These are phyloP conservation scores for Yarrowia yakushimensis DNA, from an alignment of 805 yeast species.

Conservation along the genomic window DNA sequence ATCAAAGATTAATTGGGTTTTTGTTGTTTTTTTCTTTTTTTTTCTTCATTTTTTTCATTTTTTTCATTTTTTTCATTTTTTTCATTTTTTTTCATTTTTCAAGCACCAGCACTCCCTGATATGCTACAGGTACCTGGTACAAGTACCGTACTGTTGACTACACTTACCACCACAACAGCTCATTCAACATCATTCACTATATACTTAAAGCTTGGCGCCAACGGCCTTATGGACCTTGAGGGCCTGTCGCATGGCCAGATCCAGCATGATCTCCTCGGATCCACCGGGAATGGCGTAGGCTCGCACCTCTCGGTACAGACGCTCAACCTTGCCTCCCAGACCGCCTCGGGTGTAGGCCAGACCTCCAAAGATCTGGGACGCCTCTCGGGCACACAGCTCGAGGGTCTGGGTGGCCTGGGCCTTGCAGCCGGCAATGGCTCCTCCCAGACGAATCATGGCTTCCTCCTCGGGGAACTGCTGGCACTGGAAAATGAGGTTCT, in stretches of 20 bases:
- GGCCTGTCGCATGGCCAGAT: constrained; percentile 42
- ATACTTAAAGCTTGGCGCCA: constrained; percentile 41
- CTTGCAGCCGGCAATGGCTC: constrained; percentile 44
- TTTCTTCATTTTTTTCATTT: too few species aligned
- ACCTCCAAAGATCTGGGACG: constrained; percentile 45
- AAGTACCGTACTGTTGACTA: too few species aligned
- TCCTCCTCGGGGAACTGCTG: constrained; percentile 36
- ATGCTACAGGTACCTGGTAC: too few species aligned
- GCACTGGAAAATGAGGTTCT: constrained; percentile 39
- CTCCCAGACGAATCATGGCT: constrained; percentile 41
- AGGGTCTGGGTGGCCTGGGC: constrained; percentile 43
- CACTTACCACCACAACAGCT: too few species aligned
- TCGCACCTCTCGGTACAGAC: constrained; percentile 45
- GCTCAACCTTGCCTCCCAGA: constrained; percentile 44
- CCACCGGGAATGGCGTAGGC: constrained; percentile 47
- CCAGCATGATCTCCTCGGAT: constrained; percentile 46
- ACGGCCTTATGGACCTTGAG: constrained; percentile 41
- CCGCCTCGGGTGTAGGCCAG: constrained; percentile 45
- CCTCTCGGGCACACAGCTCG: constrained; percentile 45
- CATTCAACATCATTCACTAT: constrained; percentile 7
- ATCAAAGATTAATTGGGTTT: too few species aligned
- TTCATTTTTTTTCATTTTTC: too few species aligned
- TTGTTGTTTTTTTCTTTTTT: too few species aligned
- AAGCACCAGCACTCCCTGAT: too few species aligned
- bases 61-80: too few species aligned